Base-by-base conservation (phyloP, 148 eudicot species). In the Vaccinium darrowii region DNA sequence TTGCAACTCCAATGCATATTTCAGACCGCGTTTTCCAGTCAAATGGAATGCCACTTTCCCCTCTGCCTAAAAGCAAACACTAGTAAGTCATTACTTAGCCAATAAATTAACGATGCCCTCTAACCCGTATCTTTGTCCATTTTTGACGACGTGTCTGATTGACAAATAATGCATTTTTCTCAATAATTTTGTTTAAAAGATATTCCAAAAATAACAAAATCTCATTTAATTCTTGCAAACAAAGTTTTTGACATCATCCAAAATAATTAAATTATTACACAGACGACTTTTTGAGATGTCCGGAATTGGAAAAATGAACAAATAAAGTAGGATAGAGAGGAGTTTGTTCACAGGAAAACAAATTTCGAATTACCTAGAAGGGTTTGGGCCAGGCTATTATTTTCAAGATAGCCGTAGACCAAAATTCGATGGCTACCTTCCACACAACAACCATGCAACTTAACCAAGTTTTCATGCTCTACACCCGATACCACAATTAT, bases 391-490 rank as follows among this genome's bases (percentile, higher is more conserved):
- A 95, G 89, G 91, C 98, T 95, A 85, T 93, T 93, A 86, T 95
- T 95, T 85, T 93, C 96, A 33, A 93, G 92, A 88, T 95, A 95
- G 87, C 93, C 90, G 57, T 95, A 94, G 27, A 95, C 93, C 90
- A 95, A 86, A 57, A 94, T 93, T 87, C 96, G 88, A 65, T 93
- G 91, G 65, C 85, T 71, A 43, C 85, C 90, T 87, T 94, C 98
- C 4, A 88, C 92, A 85, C 98, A 95, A 82, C 98, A 94, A 76
- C 98, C 98, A 50, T 90, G 78, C 87, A 95, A 85, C 86, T 91
- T 90, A 80, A 95, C 98, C 82, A 95, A 88, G 90, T 95, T 94
- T 89, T 93, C 94, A 80, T 95, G 98, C 79, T 93, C 91, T 81
- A 93, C 57, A 84, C 76, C 79, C 67, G 98, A 92, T 84, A 95